Percentiles rank a stretch among this genome's conserved stretches.
Evolutionary conservation across 805 yeast genomes (phyloP).

Genomic region (Saccharomycodes ludwigii): DNA sequence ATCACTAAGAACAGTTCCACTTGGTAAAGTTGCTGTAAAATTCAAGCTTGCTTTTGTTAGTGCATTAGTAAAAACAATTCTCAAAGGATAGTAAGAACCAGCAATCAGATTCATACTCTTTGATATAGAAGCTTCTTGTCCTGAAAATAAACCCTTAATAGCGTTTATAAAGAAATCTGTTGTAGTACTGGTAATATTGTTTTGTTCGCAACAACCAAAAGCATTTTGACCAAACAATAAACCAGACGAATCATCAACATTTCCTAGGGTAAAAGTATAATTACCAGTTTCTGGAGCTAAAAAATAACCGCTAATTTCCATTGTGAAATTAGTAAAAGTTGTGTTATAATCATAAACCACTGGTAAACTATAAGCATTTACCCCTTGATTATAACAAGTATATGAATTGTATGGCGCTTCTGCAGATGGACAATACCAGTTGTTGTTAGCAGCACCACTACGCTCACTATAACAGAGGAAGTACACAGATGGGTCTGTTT

Average conservation of each 20-base stretch:
- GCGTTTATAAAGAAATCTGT: constrained; percentile 2
- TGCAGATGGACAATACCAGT: no score
- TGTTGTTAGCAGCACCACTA: no score
- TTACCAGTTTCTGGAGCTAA: constrained; percentile 20
- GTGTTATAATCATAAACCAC: constrained; percentile 7
- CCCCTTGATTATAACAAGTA: no score
- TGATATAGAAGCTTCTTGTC: constrained; percentile 3
- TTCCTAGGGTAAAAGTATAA: constrained; percentile 13
- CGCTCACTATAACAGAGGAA: no score
- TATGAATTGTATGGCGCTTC: no score
- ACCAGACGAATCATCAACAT: constrained; percentile 22
- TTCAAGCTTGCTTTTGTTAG: constrained; percentile 5
- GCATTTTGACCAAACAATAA: constrained; percentile 22
- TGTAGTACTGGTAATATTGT: constrained; percentile 5
- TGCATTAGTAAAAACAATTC: constrained; percentile 12
- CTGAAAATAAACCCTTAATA: constrained; percentile 1
- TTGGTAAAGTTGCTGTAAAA: constrained; percentile 9
- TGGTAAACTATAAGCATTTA: no score
- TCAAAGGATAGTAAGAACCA: constrained; percentile 17
- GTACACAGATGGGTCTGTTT: no score
- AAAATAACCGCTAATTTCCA: constrained; percentile 17
- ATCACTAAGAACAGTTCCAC: constrained; percentile 6
- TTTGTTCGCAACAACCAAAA: constrained; percentile 22
- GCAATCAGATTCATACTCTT: constrained; percentile 7
- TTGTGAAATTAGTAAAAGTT: constrained; percentile 13